phyloP scores from a whole-genome alignment of 306 rosid genomes.

The Rosa multiflora region DNA sequence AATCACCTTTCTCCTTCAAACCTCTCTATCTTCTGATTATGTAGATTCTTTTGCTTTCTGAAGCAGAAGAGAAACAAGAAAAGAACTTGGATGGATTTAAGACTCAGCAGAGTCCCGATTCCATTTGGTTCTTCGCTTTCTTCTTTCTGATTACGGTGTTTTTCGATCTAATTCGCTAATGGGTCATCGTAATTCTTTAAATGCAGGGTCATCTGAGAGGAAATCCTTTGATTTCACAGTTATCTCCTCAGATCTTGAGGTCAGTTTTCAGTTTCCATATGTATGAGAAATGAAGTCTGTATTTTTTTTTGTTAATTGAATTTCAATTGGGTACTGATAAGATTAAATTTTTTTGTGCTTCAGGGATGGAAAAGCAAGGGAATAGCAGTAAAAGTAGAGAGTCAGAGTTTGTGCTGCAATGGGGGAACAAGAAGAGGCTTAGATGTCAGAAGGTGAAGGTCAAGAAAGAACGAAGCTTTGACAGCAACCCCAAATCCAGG shows the following conservation, averaged over 20 bases:
- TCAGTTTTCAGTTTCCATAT: conserved; percentile 8
- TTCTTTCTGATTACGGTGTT: neutral
- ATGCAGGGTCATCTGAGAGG: conserved; percentile 28
- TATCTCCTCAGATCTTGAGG: conserved; percentile 35
- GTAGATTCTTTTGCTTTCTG: neutral
- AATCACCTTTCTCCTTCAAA: conserved; percentile 13
- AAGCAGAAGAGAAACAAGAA: neutral
- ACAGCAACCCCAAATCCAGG: conserved; percentile 8
- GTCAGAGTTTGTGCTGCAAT: conserved; percentile 51
- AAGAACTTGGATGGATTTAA: neutral
- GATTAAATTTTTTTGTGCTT: conserved; percentile 8
- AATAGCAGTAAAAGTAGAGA: conserved; percentile 36
- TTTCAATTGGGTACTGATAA: conserved; percentile 8
- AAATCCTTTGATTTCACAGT: conserved; percentile 10
- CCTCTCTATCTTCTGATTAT: neutral
- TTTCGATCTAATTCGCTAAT: neutral
- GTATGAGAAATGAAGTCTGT: neutral
- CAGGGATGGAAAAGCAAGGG: conserved; percentile 52
- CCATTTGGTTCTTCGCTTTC: conserved; percentile 10
- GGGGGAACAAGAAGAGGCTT: conserved; percentile 61
- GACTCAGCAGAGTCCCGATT: neutral
- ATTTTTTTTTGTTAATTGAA: too few species aligned
- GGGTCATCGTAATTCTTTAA: conserved; percentile 17
- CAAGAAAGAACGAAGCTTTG: conserved; percentile 36
- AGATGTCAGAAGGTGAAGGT: conserved; percentile 45